Evolutionary conservation across 1,139 yeast species (phyloP).

Genomic region (Pichia sp.): DNA sequence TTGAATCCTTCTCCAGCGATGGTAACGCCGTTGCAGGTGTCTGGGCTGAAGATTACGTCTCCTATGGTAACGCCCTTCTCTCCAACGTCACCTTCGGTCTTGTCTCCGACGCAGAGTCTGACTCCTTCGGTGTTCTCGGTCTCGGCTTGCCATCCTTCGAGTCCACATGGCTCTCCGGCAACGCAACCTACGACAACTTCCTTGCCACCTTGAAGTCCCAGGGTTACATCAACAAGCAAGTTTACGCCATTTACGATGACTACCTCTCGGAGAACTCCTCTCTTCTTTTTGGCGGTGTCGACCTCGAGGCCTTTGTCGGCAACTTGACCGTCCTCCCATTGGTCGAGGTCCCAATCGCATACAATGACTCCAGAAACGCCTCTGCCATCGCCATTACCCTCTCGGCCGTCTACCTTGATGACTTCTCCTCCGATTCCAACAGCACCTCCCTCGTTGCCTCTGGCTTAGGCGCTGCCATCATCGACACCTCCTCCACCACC

Average conservation of each 20-base stretch:
- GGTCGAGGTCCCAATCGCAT: conserved; percentile 26
- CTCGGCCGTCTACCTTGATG: conserved; percentile 23
- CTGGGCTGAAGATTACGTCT: conserved; percentile 56
- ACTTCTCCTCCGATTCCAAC: conserved; percentile 13
- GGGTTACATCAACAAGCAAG: conserved; percentile 47
- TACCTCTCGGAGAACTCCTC: conserved; percentile 39
- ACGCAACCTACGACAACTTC: conserved; percentile 44
- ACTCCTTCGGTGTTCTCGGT: conserved; percentile 55
- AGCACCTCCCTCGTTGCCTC: conserved; percentile 33
- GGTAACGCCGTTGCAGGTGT: conserved; percentile 51
- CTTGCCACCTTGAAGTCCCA: conserved; percentile 49
- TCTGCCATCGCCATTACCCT: conserved; percentile 38
- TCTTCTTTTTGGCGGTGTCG: conserved; percentile 53
- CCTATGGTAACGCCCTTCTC: conserved; percentile 40
- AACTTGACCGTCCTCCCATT: conserved; percentile 42
- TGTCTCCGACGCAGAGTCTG: conserved; percentile 46
- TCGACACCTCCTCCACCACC: conserved; percentile 64
- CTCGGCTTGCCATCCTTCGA: conserved; percentile 51
- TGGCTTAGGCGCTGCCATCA: conserved; percentile 40
- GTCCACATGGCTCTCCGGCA: conserved; percentile 32
- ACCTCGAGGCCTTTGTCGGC: conserved; percentile 47
- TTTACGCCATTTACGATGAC: conserved; percentile 42
- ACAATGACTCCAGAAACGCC: conserved; percentile 35
- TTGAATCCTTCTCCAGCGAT: conserved; percentile 56
- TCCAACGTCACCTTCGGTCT: conserved; percentile 49